Evolutionary conservation across 163 green algal species (phyloP).

Genomic region (Smithsoniella earleae): DNA sequence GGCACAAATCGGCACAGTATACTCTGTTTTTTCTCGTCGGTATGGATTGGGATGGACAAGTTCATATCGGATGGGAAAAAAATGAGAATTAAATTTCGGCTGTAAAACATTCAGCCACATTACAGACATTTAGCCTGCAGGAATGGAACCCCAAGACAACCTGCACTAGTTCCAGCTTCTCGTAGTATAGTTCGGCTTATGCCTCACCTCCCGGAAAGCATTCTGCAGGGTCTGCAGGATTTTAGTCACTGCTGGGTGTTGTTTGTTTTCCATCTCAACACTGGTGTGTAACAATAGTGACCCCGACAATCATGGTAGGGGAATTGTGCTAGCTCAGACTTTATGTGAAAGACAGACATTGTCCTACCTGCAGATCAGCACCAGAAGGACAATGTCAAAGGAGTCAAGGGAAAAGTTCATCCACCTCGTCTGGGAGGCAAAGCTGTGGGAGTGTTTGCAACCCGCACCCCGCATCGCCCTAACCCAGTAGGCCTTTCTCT

Average conservation of each 20-base stretch:
- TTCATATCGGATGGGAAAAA: neutral
- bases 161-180: slow-evolving; percentile 65
- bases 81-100: neutral
- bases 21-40: neutral
- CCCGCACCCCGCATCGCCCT: slow-evolving; percentile 74
- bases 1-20: neutral
- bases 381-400: slow-evolving; percentile 6
- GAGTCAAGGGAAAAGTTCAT: slow-evolving; percentile 59
- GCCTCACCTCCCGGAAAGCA: slow-evolving; percentile 44
- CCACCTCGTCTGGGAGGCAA: slow-evolving; percentile 78
- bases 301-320: slow-evolving; percentile 34
- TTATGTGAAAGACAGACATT: neutral
- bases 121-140: slow-evolving; percentile 37
- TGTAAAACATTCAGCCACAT: neutral
- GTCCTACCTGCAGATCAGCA: neutral
- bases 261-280: slow-evolving; percentile 93
- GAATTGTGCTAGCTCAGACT: neutral
- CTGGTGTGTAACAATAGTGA: slow-evolving; percentile 43
- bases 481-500: slow-evolving; percentile 71
- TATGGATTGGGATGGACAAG: neutral
- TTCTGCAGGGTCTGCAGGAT: slow-evolving; percentile 67
- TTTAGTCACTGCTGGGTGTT: slow-evolving; percentile 89
- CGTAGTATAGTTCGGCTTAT: slow-evolving; percentile 50
- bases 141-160: slow-evolving; percentile 84
- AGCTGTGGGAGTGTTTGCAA: slow-evolving; percentile 73